Evolutionary conservation across 2,329 filamentous ascomycete species (phyloP).

Genomic region (Pseudogymnoascus sp.): DNA sequence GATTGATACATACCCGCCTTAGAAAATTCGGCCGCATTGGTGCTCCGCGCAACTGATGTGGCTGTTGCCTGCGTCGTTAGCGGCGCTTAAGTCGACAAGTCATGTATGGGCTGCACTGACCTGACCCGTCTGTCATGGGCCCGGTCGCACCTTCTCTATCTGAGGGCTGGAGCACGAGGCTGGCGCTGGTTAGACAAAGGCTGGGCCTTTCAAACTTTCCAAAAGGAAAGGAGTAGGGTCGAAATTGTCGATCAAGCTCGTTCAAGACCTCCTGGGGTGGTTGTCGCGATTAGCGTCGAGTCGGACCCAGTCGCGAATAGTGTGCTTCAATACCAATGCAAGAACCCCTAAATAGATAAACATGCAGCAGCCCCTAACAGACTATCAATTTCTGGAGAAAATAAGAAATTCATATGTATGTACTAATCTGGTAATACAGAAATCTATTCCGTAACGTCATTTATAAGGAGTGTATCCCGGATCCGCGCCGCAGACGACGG

Average conservation of each 20-base stretch:
- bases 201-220: not conserved
- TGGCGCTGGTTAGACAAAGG: not conserved
- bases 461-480: not conserved
- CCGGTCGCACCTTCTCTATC: not conserved
- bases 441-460: not conserved
- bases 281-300: too few relatives aligned
- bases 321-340: not conserved
- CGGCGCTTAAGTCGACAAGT: not conserved
- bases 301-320: not conserved
- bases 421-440: conserved; percentile 3
- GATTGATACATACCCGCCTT: not conserved
- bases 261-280: not conserved
- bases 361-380: not conserved
- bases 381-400: not conserved
- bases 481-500: not conserved
- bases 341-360: not conserved
- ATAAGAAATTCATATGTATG: not conserved
- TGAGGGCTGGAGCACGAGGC: not conserved
- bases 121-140: not conserved
- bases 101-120: not conserved
- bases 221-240: not conserved
- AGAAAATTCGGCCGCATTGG: not conserved
- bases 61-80: not conserved
- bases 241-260: not conserved
- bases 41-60: not conserved